Conservation (phyloP, 2,329 filamentous ascomycete genomes). For the Magnaporthiopsis rhizophila region DNA sequence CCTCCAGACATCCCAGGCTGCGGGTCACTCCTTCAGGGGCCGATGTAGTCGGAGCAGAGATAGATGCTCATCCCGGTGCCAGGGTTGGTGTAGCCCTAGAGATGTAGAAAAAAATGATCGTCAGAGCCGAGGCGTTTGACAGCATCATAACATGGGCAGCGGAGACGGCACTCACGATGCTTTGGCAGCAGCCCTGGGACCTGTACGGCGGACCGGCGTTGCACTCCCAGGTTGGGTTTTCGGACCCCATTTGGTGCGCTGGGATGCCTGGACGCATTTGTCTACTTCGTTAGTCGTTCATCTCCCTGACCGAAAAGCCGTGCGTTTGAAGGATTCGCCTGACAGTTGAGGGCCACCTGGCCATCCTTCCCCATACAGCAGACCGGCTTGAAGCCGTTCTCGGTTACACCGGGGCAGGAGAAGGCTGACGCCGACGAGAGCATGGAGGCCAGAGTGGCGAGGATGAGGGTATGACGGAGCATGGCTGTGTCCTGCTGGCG, state of each 20-base stretch:
- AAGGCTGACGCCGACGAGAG: not conserved
- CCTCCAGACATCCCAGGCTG: no score
- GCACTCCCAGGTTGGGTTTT: conserved; percentile 2
- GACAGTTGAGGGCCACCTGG: conserved; percentile 1
- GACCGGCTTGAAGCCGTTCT: not conserved
- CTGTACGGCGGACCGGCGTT: not conserved
- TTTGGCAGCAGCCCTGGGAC: not conserved
- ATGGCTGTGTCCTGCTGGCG: not conserved
- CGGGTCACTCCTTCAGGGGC: not conserved
- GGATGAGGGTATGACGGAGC: not conserved
- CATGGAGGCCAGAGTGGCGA: not conserved
- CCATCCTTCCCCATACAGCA: not conserved
- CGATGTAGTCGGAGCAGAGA: not conserved
- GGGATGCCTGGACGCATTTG: not conserved
- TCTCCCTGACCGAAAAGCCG: no score
- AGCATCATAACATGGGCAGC: not conserved
- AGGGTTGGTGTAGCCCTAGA: not conserved
- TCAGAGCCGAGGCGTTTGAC: not conserved
- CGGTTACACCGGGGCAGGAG: not conserved
- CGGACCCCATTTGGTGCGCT: not conserved
- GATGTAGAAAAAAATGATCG: not conserved
- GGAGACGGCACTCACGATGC: not conserved
- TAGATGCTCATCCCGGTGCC: not conserved
- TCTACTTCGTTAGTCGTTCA: no score
- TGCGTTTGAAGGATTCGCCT: not conserved